phyloP scores from a whole-genome alignment of 352 stramenopile species.

The Globisporangium perplexum region DNA sequence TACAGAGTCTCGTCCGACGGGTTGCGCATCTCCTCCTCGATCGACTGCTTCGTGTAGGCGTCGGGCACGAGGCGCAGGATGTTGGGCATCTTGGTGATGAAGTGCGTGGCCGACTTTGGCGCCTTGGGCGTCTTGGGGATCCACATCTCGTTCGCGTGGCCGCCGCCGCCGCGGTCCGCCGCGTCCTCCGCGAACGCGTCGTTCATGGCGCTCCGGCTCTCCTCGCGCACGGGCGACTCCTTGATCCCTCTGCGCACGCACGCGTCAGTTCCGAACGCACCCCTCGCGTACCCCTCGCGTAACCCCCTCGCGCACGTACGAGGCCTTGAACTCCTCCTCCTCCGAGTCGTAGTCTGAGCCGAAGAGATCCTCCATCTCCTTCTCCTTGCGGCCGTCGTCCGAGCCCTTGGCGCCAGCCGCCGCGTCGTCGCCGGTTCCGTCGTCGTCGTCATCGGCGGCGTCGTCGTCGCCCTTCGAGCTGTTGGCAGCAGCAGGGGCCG shows the following conservation, averaged over 20 bases:
- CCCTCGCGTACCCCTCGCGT: background rate
- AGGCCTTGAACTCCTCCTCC: slow-evolving; percentile 86
- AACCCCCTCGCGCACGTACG: slow-evolving; percentile 29
- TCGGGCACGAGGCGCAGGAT: slow-evolving; percentile 77
- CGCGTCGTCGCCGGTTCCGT: slow-evolving; percentile 8
- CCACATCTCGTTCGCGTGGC: slow-evolving; percentile 56
- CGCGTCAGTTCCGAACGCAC: background rate
- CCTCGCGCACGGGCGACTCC: slow-evolving; percentile 69
- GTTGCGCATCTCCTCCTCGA: slow-evolving; percentile 77
- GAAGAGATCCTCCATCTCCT: slow-evolving; percentile 88
- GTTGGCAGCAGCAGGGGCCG: too few species aligned
- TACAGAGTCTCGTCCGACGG: slow-evolving; percentile 82
- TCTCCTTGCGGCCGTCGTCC: slow-evolving; percentile 45
- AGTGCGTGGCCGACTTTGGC: slow-evolving; percentile 49
- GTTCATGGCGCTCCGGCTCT: slow-evolving; percentile 28
- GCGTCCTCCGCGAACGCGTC: slow-evolving; percentile 43
- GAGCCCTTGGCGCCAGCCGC: slow-evolving; percentile 7
- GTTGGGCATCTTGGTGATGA: slow-evolving; percentile 83
- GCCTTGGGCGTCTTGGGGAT: slow-evolving; percentile 73
- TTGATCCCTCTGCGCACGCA: slow-evolving; percentile 63
- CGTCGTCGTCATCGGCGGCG: slow-evolving; percentile 39
- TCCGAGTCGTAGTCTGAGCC: slow-evolving; percentile 87
- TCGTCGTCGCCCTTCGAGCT: slow-evolving; percentile 29
- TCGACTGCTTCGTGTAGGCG: slow-evolving; percentile 69
- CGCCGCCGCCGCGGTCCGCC: slow-evolving; percentile 21